Evolutionary conservation across 2,329 filamentous ascomycete species (phyloP), one percentile per base, ranked within the genome.

Genomic region (Alternaria gansuensis): DNA sequence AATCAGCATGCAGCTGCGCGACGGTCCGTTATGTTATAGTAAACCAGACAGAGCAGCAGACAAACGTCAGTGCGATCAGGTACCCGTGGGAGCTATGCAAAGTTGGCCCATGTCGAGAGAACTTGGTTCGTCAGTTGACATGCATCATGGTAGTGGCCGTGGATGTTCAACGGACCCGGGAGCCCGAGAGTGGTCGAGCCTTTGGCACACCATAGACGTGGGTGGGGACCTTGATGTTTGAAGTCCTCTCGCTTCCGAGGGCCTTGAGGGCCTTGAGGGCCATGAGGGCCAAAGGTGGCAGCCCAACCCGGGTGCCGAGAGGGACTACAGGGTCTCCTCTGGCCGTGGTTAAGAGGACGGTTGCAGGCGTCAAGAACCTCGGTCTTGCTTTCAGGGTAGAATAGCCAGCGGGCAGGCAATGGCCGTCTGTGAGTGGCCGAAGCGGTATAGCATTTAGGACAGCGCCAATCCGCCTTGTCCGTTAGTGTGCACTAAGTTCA

Each of bases 331-430:
- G 67, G 65, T 60, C 48, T 11, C 48, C 13, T 36, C 44, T 60
- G 37, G 68, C 64, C 68, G 29, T 23, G 13, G 40, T 50, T 52
- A 61, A 59, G 31, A 74, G 64, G 64, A 70, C 57, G 70, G 54
- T 73, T 73, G 68, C 54, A 69, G 60, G 62, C 64, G 63, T 65
- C 66, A 66, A 55, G 57, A 63, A 60, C 49, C 48, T 63, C 45
- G 29, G 41, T 60, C 52, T 46, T 54, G 24, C 40, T 33, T 46
- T 39, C 63, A 60, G 59, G 61, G 59, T 58, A 45, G 49, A 61
- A 44, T 53, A 54, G 60, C 63, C 54, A 56, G 33, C 54, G 51
- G 62, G 56, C 41, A 33, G 36, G 44, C 52, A 41, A 37, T 23
- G 43, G 14, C 36, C 43, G 34, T n/a, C 26, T 51, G 49, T 60